Evolutionary conservation across 1,284 basidiomycete species (phyloP), one percentile per base, ranked within the genome.

Genomic region (Cryptococcus jaspeensis): DNA sequence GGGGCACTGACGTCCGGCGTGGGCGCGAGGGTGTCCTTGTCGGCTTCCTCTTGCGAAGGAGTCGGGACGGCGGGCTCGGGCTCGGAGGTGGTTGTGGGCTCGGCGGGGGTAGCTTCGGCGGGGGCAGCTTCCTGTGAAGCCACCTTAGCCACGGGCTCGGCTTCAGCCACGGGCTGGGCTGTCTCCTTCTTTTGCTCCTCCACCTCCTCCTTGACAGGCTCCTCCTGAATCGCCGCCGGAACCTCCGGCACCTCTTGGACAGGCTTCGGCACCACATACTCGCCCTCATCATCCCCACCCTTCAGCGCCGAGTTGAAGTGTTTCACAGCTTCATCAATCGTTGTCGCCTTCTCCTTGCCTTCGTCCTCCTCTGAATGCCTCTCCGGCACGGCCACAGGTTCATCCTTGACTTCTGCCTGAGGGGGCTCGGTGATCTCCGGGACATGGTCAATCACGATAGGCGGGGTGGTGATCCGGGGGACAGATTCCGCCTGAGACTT

Each of bases 281-380:
- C 8, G 25, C 5, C 12, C 25, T 36, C n/a, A 18, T 13, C n/a
- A 18, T n/a, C 18, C n/a, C 35, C 20, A 16, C 20, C 37, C 39
- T 56, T 53, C 22, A 69, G 64, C 3, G 64, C 69, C 2, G 59
- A 58, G 18, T 66, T 60, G 52, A 70, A 70, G 40, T 70, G 56
- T 20, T 62, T 62, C 18, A 70, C 60, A 6, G 70, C 69, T 53
- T 72, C 69, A 36, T 72, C 70, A 53, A 72, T 69, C 4, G 69
- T 67, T 2, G 54, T 52, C 1, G 69, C 68, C 38, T 56, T 41
- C 42, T 49, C n/a, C 15, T 32, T 32, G n/a, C 35, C 37, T 20
- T 35, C 37, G 35, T 35, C 23, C 47, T 44, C 18, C 20, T 23
- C 5, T 4, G 55, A 25, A 9, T 9, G 28, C 35, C 37, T 35